Base-by-base conservation (phyloP, 2,329 filamentous ascomycete genomes). In the Graphilbum sp. region DNA sequence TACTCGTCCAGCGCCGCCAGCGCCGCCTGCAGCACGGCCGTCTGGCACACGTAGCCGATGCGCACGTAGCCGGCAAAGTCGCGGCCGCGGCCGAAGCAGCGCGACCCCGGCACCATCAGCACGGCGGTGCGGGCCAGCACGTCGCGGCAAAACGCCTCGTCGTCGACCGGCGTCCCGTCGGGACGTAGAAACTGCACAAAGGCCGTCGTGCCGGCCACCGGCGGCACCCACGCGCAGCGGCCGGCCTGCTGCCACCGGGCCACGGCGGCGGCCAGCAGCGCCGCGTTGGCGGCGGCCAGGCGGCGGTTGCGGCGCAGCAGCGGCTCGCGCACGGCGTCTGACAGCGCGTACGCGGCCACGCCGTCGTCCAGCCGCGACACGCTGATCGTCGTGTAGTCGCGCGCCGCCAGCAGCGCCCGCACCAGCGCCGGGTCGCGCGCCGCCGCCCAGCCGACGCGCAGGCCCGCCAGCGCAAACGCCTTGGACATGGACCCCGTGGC, bases 301-400 rank as follows among this genome's bases (percentile, higher is more conserved):
- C 62, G 60, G 34, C 77, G 67, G 49, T 85, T 85, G 15, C 75
- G 63, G 32, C 37, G 33, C 34, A 54, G 38, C 38, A 58, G 43
- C 11, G 46, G 43, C 1, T 52, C 52, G 21, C 55, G 53, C 3
- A 72, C 63, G 2, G 51, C 45, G 5, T 51, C 46, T 6, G 71
- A 70, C 8, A 94, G 60, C 0, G 86, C 85, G 50, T 77, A 88
- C 21, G 72, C 69, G 2, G 84, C 86, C 11, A 93, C 65, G 36
- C 72, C 69, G 52, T 93, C 83, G 53, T 92, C 84, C 7, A 94
- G 60, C 50, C 79, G 74, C n/a, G 80, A 82, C 0, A 92, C 83
- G 30, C 79, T 81, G 49, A 92, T 92, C 20, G 81, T 86, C 4
- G 83, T 92, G 61, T 90, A 92, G 54, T 90, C 79, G 31, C 84